phyloP scores from a whole-genome alignment of 1,284 basidiomycete species.

The Ganoderma boninense region DNA sequence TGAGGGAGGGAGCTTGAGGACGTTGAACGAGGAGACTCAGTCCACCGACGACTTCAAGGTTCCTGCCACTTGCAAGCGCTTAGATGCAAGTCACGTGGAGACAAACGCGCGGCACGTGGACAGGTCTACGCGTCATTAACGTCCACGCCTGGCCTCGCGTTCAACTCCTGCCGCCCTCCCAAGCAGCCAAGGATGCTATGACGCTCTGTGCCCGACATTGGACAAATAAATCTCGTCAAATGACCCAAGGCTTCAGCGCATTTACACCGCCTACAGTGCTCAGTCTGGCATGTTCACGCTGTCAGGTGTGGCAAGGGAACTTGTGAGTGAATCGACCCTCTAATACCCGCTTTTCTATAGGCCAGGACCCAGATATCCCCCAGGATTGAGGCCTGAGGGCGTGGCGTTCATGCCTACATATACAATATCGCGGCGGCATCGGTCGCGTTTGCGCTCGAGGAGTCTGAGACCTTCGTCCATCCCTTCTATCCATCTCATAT shows the following conservation, averaged over 20 bases:
- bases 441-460: neutral
- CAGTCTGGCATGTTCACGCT: neutral
- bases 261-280: neutral
- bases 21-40: conserved; percentile 22
- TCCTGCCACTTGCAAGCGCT: conserved; percentile 14
- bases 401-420: neutral
- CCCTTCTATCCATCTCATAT: neutral
- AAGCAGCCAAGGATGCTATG: neutral
- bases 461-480: neutral
- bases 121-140: neutral
- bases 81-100: neutral
- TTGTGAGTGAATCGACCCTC: neutral
- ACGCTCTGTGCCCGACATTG: too few species aligned
- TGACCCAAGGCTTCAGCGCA: neutral
- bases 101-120: conserved; percentile 10
- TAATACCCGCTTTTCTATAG: conserved; percentile 5
- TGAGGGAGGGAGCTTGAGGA: conserved; percentile 33
- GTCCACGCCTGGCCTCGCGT: too few species aligned
- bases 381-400: neutral
- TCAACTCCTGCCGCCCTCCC: neutral
- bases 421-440: neutral
- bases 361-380: neutral
- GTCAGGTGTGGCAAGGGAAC: neutral
- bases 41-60: conserved; percentile 15
- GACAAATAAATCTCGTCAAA: neutral